A percentile compares a stretch with the other conserved stretches of the same genome.
These are phyloP conservation scores for Karstenula rhodostoma DNA, from an alignment of 2,329 filamentous ascomycete genomes.

Conservation along the genomic window DNA sequence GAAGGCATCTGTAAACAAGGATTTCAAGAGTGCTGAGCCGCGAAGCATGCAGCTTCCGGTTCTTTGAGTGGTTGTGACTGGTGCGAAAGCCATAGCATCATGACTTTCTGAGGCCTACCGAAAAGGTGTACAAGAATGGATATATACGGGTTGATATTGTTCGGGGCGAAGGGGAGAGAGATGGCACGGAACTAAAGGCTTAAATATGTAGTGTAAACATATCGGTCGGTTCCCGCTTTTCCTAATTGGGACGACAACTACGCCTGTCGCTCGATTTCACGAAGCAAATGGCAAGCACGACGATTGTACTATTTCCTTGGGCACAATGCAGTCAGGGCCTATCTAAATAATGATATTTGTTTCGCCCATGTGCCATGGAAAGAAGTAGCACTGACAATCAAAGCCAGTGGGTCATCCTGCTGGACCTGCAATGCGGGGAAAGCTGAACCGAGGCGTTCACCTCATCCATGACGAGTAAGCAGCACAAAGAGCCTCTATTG, in stretches of 20 bases:
- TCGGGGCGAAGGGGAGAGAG: not conserved
- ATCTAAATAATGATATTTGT: no score
- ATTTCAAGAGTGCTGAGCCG: no score
- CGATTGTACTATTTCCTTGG: not conserved
- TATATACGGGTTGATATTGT: no score
- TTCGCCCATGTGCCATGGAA: no score
- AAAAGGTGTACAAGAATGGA: no score
- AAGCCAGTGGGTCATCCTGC: not conserved
- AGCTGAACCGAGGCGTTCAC: not conserved
- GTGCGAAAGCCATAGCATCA: no score
- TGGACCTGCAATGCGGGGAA: constrained; percentile 2
- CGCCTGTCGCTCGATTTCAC: not conserved
- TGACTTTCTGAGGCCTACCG: no score
- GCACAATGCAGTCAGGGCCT: no score
- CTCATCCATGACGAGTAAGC: not conserved
- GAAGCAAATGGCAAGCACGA: not conserved
- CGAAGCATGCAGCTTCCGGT: no score
- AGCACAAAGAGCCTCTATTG: not conserved
- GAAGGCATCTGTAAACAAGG: no score
- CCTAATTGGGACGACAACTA: not conserved
- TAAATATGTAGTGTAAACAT: not conserved
- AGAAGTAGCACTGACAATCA: not conserved
- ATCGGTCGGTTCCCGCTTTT: not conserved
- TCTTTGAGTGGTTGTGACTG: no score
- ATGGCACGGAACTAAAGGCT: not conserved